Evolutionary conservation across 2,329 filamentous ascomycete species (phyloP).

Genomic region (Fusarium mundagurra): DNA sequence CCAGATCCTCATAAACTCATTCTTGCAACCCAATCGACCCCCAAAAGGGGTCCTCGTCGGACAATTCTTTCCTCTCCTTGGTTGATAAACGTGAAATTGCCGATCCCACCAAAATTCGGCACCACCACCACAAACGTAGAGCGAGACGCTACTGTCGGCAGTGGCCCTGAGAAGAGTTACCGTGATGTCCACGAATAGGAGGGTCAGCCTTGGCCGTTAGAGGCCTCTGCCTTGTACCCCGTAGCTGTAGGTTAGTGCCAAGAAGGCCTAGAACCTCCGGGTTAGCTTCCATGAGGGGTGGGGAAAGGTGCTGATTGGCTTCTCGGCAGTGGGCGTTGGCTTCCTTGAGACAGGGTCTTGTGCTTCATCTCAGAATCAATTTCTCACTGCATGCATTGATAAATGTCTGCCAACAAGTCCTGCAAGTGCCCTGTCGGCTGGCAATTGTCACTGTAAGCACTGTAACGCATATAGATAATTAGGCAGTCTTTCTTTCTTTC

Average conservation of each 20-base stretch:
- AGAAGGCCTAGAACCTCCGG: constrained; percentile 30
- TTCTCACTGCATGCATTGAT: not conserved
- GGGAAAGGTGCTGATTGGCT: constrained; percentile 18
- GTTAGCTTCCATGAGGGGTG: constrained; percentile 16
- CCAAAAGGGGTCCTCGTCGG: constrained; percentile 10
- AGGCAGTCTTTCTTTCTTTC: no score
- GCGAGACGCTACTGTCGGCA: constrained; percentile 32
- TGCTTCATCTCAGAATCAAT: constrained; percentile 6
- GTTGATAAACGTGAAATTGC: not conserved
- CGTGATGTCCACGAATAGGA: constrained; percentile 17
- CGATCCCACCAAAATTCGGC: constrained; percentile 23
- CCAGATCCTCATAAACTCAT: constrained; percentile 1
- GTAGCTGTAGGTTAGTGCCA: constrained; percentile 13
- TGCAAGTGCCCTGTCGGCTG: not conserved
- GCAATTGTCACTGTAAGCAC: not conserved
- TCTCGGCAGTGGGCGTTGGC: constrained; percentile 24
- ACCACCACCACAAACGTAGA: not conserved
- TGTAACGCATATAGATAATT: not conserved
- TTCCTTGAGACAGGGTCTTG: constrained; percentile 9
- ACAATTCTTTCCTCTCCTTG: not conserved
- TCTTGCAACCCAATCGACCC: constrained; percentile 21
- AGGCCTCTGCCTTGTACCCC: not conserved
- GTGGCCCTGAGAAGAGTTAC: constrained; percentile 9
- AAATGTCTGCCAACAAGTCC: not conserved
- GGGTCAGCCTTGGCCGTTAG: not conserved